Conservation (phyloP, 2,329 filamentous ascomycete genomes). For the Chrysoporthe deuterocubensis region DNA sequence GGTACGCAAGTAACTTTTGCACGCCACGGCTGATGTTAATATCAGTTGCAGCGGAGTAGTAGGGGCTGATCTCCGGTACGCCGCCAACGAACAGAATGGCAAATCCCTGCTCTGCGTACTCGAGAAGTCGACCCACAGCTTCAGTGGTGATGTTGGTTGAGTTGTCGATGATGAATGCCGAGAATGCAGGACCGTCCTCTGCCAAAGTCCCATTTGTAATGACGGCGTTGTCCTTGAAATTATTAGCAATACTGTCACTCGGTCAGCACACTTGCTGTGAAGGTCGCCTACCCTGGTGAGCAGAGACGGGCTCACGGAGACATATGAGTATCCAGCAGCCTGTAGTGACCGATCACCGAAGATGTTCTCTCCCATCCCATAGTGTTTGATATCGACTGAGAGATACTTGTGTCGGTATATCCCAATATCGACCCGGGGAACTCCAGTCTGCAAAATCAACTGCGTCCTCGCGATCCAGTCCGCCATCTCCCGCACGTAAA, state of each 20-base stretch:
- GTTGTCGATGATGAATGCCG: slow-evolving; percentile 20
- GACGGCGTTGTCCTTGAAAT: slow-evolving; percentile 9
- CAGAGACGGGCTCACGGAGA: slow-evolving; percentile 16
- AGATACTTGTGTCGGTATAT: slow-evolving; percentile 23
- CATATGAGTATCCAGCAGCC: slow-evolving; percentile 17
- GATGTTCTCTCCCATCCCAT: slow-evolving; percentile 14
- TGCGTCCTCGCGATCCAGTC: slow-evolving; percentile 21
- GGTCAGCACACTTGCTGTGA: too few relatives aligned
- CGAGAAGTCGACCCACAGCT: slow-evolving; percentile 6
- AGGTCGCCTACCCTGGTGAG: slow-evolving; percentile 4
- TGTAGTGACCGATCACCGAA: slow-evolving; percentile 15
- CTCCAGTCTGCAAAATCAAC: slow-evolving; percentile 17
- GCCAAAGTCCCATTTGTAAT: slow-evolving; percentile 15
- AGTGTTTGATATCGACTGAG: slow-evolving; percentile 21
- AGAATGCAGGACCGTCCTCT: slow-evolving; percentile 17
- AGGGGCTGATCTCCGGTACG: slow-evolving; percentile 11
- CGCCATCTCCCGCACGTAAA: slow-evolving; percentile 16
- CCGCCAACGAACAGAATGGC: slow-evolving; percentile 14
- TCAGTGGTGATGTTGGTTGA: slow-evolving; percentile 18
- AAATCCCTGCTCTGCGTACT: slow-evolving; percentile 18
- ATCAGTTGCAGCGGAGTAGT: slow-evolving; percentile 7
- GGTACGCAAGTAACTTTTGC: slow-evolving; percentile 6
- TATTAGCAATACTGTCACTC: not conserved
- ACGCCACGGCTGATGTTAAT: not conserved
- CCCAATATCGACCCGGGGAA: slow-evolving; percentile 15